phyloP scores from a whole-genome alignment of 148 eudicot species.

The Rhododendron ovatum region DNA sequence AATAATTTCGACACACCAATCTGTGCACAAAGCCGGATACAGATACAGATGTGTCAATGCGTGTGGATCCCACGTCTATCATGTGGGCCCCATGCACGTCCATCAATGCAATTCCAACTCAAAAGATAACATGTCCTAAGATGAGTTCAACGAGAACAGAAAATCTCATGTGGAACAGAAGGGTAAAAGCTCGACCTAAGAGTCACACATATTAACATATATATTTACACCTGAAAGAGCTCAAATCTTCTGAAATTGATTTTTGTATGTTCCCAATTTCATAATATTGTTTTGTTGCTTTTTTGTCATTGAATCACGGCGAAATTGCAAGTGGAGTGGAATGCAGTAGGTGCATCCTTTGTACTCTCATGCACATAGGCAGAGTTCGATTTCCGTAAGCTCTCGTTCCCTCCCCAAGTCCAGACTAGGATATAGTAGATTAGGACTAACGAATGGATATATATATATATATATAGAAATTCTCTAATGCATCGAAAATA shows the following conservation, averaged over 20 bases:
- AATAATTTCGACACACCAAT: not conserved
- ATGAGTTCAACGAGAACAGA: not conserved
- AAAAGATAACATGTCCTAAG: not conserved
- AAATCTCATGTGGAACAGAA: too few species aligned
- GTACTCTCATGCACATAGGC: too few species aligned
- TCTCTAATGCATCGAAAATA: not conserved
- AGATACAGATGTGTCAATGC: not conserved
- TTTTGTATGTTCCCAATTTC: not conserved
- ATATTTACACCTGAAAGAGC: not conserved
- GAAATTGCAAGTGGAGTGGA: not conserved
- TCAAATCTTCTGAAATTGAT: too few species aligned
- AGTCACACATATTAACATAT: not conserved
- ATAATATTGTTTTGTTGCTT: not conserved
- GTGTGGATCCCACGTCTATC: not conserved
- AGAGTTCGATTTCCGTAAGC: too few species aligned
- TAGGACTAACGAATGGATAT: too few species aligned
- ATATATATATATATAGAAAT: too few species aligned
- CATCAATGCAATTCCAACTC: not conserved
- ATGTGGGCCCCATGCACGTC: not conserved
- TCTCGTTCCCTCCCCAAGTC: too few species aligned
- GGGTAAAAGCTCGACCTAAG: not conserved
- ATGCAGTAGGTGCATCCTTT: too few species aligned
- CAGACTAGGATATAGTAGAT: too few species aligned
- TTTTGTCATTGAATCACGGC: not conserved
- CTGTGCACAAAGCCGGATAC: not conserved